Evolutionary conservation across 2,329 filamentous ascomycete genomes (phyloP), one percentile per base, ranked within the genome.

Genomic region (Aspergillus costaricaensis): DNA sequence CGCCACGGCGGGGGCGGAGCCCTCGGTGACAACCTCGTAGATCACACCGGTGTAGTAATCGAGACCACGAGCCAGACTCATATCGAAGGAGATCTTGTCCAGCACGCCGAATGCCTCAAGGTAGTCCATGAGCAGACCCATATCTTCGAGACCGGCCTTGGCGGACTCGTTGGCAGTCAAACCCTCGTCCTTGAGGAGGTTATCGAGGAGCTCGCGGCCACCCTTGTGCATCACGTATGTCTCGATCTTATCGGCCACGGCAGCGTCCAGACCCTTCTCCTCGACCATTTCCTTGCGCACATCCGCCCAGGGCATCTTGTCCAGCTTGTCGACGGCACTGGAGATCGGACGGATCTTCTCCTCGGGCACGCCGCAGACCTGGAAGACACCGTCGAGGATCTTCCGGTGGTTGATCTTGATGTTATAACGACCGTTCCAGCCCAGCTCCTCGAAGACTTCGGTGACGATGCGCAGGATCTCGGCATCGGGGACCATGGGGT

Each of bases 331-430:
- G 50, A 98, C 93, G 2, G 94, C 93, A 23, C 91, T 95, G 41
- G 90, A 95, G 71, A 97, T 97, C 30, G 90, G 87, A 58, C 94
- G 86, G 67, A 96, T 91, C 82, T 96, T 93, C 59, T 96, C 90
- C 60, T 85, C 81, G 1, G 93, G 91, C 14, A 98, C 93, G 65
- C 94, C 93, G 69, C 91, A 94, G 27, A 96, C 91, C 74, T 91
- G 86, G 77, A 98, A 97, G 67, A 97, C 85, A 60, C 93, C 94
- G 70, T 97, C 93, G 15, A 98, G 83, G 52, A 97, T 94, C 79
- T 96, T 94, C 68, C 94, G 86, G 85, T 97, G 92, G 80, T 97
- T 98, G 73, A 96, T 83, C 81, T 97, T 96, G 79, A 97, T 95
- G 2, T 90, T 93, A 74, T 91, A 91, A 48, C 84, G 83, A 38